Base-by-base conservation (phyloP, 2,329 filamentous ascomycete genomes). In the Sordariomycetes sp. region DNA sequence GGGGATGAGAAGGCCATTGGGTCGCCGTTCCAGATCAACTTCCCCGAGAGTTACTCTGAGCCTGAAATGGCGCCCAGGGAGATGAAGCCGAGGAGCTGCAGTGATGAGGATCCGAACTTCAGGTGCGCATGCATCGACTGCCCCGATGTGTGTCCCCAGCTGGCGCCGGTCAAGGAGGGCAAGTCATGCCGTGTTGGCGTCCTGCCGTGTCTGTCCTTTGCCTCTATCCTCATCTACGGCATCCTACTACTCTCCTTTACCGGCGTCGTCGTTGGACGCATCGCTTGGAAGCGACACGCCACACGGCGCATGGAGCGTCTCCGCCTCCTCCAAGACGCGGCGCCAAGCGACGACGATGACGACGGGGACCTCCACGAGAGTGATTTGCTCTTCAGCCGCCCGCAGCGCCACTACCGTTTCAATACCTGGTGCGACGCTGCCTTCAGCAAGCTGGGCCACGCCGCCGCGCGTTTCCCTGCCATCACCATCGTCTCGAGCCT, bases 1-100 rank as follows among this genome's bases (percentile, higher is more conserved):
- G 94, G 94, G 17, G 86, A 96, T 69, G 92, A 96, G 75, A 95
- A 95, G 69, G 78, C 85, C 2, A 79, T 92, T 24, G 95, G 95
- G 3, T 97, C 92, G 58, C 94, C 94, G 0, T 99, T 99, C 70
- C 94, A 99, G 74, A 96, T 99, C 74, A 95, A 99, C 74, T 99
- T 94, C 64, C 92, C 82, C 10, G 74, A 70, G 10, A 69, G 79
- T 8, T 82, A 84, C 61, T 69, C 76, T 12, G 82, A 89, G 54
- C 77, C 82, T 0, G 76, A 74, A n/a, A 95, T 97, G 87, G 68
- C 77, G 10, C 76, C 90, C 0, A 57, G 54, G 25, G 75, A 85
- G 62, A 86, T 90, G 72, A 81, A 74, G 56, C 81, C 90, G 0
- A 92, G 94, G 70, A 84, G 86, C 57, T 99, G 94, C 76, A 95